Conservation (phyloP, 2,329 filamentous ascomycete genomes). For the Sporothrix mexicana region DNA sequence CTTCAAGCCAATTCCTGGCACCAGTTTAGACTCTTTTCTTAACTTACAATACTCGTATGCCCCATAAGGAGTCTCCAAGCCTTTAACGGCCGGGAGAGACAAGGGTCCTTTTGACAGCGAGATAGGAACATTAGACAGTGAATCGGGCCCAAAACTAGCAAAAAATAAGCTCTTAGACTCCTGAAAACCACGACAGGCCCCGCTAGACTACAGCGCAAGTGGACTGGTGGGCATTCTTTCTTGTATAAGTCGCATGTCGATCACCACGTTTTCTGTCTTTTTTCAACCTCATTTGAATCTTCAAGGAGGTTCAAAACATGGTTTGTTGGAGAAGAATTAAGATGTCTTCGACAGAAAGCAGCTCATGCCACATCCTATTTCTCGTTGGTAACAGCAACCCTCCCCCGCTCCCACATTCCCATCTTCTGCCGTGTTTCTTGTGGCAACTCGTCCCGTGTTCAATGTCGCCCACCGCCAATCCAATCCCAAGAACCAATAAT, state of each 20-base stretch:
- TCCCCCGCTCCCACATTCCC: neutral
- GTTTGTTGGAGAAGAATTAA: too few species aligned
- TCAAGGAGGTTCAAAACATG: neutral
- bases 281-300: neutral
- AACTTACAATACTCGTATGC: neutral
- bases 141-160: neutral
- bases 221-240: neutral
- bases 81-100: conserved; percentile 21
- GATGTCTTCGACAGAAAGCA: too few species aligned
- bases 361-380: conserved; percentile 2
- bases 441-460: conserved; percentile 25
- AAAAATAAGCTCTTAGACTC: neutral
- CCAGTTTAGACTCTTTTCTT: neutral
- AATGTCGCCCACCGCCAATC: neutral
- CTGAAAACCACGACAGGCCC: neutral
- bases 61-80: neutral
- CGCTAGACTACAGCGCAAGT: too few species aligned
- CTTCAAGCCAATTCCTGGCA: conserved; percentile 6
- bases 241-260: neutral
- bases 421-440: neutral
- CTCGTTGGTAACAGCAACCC: conserved; percentile 11
- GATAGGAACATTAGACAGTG: too few species aligned
- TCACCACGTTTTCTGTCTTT: conserved; percentile 9
- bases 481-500: neutral
- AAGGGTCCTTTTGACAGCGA: neutral